A percentile compares a stretch with the other conserved stretches of the same genome.
These are phyloP conservation scores for Diospyros kaki DNA, from an alignment of 148 eudicot genomes.

Conservation along the genomic window DNA sequence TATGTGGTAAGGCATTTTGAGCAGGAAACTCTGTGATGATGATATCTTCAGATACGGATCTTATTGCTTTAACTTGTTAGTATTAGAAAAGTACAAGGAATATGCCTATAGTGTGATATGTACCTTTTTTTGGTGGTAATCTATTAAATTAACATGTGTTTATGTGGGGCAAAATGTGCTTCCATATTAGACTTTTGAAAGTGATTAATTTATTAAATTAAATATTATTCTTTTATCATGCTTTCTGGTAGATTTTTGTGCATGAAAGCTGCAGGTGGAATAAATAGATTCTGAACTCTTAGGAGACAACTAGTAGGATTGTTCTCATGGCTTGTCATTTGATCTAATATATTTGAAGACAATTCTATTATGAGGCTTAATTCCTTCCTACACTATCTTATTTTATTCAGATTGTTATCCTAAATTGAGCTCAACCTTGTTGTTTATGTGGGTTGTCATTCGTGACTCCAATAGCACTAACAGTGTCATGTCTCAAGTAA, in stretches of 20 bases:
- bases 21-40: conserved; percentile 25
- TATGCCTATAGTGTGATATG: conserved; percentile 5
- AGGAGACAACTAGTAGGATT: neutral
- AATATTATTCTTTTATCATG: neutral
- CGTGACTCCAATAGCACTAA: neutral
- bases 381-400: neutral
- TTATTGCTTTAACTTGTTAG: conserved; percentile 20
- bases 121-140: neutral
- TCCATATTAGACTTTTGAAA: neutral
- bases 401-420: neutral
- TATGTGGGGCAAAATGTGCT: neutral
- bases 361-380: neutral
- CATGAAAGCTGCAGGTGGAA: neutral
- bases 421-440: neutral
- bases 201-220: neutral
- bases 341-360: neutral
- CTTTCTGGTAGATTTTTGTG: neutral
- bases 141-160: neutral
- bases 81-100: conserved; percentile 13
- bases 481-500: neutral
- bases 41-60: conserved; percentile 21
- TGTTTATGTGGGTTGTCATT: neutral
- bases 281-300: neutral
- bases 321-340: neutral
- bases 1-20: conserved; percentile 45